Evolutionary conservation across 164 flowering plant genomes (phyloP).

Genomic region (Dillenia suffruticosa): DNA sequence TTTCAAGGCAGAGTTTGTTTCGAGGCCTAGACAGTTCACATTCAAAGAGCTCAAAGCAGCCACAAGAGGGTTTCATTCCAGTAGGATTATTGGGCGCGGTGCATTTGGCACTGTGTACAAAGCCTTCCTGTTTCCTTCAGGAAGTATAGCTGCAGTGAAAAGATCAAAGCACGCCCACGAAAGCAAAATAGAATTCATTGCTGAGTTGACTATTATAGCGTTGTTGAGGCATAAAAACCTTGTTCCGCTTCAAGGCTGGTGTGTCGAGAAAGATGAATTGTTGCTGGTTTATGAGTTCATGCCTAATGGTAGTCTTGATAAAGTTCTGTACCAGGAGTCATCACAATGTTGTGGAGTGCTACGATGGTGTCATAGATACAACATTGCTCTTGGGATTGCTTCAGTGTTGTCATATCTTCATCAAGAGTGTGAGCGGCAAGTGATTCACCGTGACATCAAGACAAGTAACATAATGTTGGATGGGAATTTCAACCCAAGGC

Average conservation of each 20-base stretch:
- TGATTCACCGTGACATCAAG: slow-evolving; percentile 88
- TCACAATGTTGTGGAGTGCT: slow-evolving; percentile 19
- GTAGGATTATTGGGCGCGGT: slow-evolving; percentile 51
- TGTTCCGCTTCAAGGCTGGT: slow-evolving; percentile 94
- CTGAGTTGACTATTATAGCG: slow-evolving; percentile 76
- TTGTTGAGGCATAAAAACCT: slow-evolving; percentile 83
- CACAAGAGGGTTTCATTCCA: slow-evolving; percentile 56
- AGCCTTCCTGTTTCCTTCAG: slow-evolving; percentile 34
- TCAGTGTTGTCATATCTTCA: slow-evolving; percentile 74
- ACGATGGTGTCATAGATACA: slow-evolving; percentile 58
- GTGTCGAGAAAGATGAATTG: slow-evolving; percentile 75
- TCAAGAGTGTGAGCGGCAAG: slow-evolving; percentile 91
- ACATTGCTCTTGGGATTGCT: slow-evolving; percentile 72
- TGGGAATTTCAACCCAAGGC: slow-evolving; percentile 56
- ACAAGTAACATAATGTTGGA: slow-evolving; percentile 84
- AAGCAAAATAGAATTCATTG: slow-evolving; percentile 68
- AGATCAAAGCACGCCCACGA: slow-evolving; percentile 66
- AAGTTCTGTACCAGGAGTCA: slow-evolving; percentile 46
- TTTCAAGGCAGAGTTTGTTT: slow-evolving; percentile 47
- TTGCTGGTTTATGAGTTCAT: slow-evolving; percentile 88
- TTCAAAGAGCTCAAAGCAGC: slow-evolving; percentile 58
- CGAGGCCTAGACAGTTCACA: slow-evolving; percentile 62
- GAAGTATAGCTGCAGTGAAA: slow-evolving; percentile 52
- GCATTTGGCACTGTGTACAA: slow-evolving; percentile 69
- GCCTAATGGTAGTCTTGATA: slow-evolving; percentile 85